Base-by-base conservation (phyloP, 805 yeast species). In the Brettanomyces custersianus region DNA sequence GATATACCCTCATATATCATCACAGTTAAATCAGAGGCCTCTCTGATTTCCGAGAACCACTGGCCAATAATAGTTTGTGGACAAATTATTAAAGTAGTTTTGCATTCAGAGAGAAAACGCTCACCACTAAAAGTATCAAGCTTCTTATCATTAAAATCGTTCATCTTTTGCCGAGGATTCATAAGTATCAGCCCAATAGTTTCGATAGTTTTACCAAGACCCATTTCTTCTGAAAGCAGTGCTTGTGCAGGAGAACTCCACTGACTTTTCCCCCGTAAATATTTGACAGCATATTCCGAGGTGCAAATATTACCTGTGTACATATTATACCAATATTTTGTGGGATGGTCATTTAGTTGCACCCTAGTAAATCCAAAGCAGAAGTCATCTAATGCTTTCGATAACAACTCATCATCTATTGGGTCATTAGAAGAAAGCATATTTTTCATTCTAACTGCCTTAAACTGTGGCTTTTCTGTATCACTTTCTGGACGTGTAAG, bases 161-260 rank as follows among this genome's bases (percentile, higher is more conserved):
- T 20, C 2, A 34, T 13, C 1, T 29, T 11, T 16, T 68, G 65
- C 12, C 96, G 59, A 22, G 63, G 76, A 52, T 92, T 80, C 34
- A 77, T 49, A 2, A 76, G 51, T 0, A 81, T 59, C 27, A 90
- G 59, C 0, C 94, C 65, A 2, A 84, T 64, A 11, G 87, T 65
- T 53, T 92, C 98, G 4, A 92, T 77, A 0, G 98, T 90, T 51
- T 92, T 92, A 0, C 98, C 98, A 6, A 92, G 66, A 0, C 98
- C 98, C 98, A 92, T 92, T 56, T 92, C 98, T 49, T 90, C 98
- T 1, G 92, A 81, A 23, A 92, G 55, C 6, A 92, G 60, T 0
- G 94, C 96, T 34, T 68, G 65, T 0, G 72, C 77, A 3, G 51
- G 48, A 6, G 48, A 45, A 8, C 32, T 37, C 19, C 49, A 61